Evolutionary conservation across 345 rosid genomes (phyloP).

Genomic region (Gossypium ekmanianum): DNA sequence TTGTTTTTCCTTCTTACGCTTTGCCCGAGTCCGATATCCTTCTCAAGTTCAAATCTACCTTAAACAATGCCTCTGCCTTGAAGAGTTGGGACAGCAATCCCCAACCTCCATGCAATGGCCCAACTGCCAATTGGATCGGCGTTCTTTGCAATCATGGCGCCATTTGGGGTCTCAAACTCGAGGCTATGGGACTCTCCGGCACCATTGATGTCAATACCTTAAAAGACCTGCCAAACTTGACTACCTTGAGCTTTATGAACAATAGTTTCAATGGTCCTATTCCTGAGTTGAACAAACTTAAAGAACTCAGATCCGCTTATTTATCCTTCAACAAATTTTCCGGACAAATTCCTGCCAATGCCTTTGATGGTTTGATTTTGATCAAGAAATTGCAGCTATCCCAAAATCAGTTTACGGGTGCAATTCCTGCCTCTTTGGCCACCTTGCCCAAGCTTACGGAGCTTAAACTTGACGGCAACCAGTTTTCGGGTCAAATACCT

Average conservation of each 20-base stretch:
- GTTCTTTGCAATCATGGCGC: conserved; percentile 41
- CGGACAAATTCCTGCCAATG: conserved; percentile 48
- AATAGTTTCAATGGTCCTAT: conserved; percentile 58
- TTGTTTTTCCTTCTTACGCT: conserved; percentile 17
- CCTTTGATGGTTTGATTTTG: conserved; percentile 57
- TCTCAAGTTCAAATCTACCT: conserved; percentile 54
- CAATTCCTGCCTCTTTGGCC: conserved; percentile 55
- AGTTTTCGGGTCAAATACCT: conserved; percentile 56
- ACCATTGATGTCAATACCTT: conserved; percentile 41
- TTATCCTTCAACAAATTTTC: conserved; percentile 61
- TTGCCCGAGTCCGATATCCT: conserved; percentile 46
- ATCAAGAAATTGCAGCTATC: conserved; percentile 59
- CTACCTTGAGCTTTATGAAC: conserved; percentile 56
- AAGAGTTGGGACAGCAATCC: conserved; percentile 35
- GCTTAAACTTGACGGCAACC: conserved; percentile 60
- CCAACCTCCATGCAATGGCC: conserved; percentile 34
- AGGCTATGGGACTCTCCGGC: conserved; percentile 55
- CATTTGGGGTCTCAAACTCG: conserved; percentile 70
- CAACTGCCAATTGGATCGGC: conserved; percentile 51
- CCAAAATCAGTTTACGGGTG: conserved; percentile 51
- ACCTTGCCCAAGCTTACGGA: conserved; percentile 49
- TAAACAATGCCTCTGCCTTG: conserved; percentile 32
- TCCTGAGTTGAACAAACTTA: conserved; percentile 51
- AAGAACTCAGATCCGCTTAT: conserved; percentile 47
- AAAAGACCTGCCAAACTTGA: conserved; percentile 33